Percentiles rank a stretch among this genome's conserved stretches.
Evolutionary conservation across 192 early-diverging fungal species (phyloP).

Genomic region (Coemansia sp.): DNA sequence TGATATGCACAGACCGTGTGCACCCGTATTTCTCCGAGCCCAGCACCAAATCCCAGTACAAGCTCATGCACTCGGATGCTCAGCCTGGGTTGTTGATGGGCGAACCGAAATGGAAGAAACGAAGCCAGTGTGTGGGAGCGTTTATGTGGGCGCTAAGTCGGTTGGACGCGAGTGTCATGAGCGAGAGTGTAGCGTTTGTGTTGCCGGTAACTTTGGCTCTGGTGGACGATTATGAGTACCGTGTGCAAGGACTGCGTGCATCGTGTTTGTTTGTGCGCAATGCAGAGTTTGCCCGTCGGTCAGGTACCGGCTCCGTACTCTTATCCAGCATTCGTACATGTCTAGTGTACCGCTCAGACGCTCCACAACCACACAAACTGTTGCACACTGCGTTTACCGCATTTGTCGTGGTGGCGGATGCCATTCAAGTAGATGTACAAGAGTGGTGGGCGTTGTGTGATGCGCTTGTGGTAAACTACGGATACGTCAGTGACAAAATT

Average conservation of each 20-base stretch:
- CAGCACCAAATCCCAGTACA: background rate
- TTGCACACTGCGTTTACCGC: constrained; percentile 19
- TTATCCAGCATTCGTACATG: constrained; percentile 18
- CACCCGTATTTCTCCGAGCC: constrained; percentile 33
- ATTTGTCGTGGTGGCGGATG: constrained; percentile 5
- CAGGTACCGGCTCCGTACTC: constrained; percentile 35
- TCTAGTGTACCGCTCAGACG: constrained; percentile 28
- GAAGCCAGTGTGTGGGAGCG: constrained; percentile 24
- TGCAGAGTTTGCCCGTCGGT: constrained; percentile 25
- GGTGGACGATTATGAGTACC: constrained; percentile 38
- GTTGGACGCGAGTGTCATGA: constrained; percentile 11
- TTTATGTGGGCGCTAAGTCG: constrained; percentile 34
- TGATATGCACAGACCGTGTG: constrained; percentile 15
- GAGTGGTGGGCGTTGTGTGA: constrained; percentile 33
- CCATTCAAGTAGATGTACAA: background rate
- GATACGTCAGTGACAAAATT: constrained; percentile 37
- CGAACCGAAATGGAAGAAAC: constrained; percentile 16
- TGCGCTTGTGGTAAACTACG: constrained; percentile 21
- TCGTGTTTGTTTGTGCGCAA: constrained; percentile 7
- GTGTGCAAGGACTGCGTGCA: constrained; percentile 25
- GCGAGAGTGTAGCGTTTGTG: constrained; percentile 16
- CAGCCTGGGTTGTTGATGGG: constrained; percentile 15
- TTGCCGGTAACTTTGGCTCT: constrained; percentile 34
- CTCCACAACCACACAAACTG: constrained; percentile 8
- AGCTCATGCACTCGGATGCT: background rate